Base-by-base conservation (phyloP, 805 yeast genomes). In the Starmera amethionina region DNA sequence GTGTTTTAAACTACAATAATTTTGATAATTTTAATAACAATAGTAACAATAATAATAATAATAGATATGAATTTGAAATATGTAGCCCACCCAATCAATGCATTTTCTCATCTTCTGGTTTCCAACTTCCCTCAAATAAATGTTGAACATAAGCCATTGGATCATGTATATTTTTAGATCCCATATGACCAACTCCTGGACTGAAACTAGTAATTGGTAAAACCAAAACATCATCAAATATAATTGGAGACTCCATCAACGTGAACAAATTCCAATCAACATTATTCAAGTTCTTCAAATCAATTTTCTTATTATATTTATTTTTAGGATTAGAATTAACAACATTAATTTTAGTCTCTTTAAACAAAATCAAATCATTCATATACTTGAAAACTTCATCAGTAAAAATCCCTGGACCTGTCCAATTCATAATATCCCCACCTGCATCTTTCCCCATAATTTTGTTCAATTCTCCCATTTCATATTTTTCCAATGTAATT, bases 391-490 rank as follows among this genome's bases (percentile, higher is more conserved):
- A 87, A 18, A 93, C 69, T 9, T 75, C 63, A 57, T 93, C 97
- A 0, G 98, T 90, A 77, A 89, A 93, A 18, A 87, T 76, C 1
- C 95, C 97, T 0, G 97, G 96, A 0, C 98, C 98, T 0, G 97
- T 86, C 96, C 96, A 86, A 53, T 82, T 74, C 94, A 87, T 85
- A 40, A 87, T 74, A 54, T 82, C 88, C 16, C 79, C 79, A 6
- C 94, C 95, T 8, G 68, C 62, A 46, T 80, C 80, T 48, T 75
- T 73, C 6, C 84, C 80, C 36, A 68, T 62, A 0, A 75, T 63
- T 38, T 66, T 60, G 1, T 57, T 55, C 40, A 84, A 63, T 4
- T 56, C 55, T 1, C 78, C 78, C n/a, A 61, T 59, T 14, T 52
- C 45, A 45, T 72, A 62, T 43, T 80, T 72, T 29, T 72, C 59